Evolutionary conservation across 257 asterid genomes (phyloP).

Genomic region (Solanum sparsipilum): DNA sequence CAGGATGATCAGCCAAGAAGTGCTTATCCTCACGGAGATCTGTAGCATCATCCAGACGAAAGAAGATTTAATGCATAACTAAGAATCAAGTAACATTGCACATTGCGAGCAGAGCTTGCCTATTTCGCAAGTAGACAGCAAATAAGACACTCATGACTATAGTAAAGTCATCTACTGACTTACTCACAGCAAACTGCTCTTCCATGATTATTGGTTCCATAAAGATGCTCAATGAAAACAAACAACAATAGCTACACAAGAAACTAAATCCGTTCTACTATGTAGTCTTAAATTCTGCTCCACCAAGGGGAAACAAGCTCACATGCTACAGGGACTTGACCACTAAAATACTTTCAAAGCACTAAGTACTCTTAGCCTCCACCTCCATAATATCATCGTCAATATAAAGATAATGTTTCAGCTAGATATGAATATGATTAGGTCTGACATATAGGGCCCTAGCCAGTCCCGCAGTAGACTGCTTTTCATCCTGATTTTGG

Average conservation of each 20-base stretch:
- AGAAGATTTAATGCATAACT: not conserved
- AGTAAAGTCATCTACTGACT: not conserved
- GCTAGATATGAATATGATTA: not conserved
- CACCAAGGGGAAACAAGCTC: not conserved
- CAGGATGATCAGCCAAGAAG: slow-evolving; percentile 91
- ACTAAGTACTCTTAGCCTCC: not conserved
- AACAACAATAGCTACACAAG: not conserved
- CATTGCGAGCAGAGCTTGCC: not conserved
- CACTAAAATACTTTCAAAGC: not conserved
- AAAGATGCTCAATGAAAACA: not conserved
- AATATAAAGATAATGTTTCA: not conserved
- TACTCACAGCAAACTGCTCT: not conserved
- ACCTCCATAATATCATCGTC: not conserved
- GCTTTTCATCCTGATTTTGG: not conserved
- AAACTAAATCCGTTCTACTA: not conserved
- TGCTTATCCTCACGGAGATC: slow-evolving; percentile 95
- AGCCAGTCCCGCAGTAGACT: not conserved
- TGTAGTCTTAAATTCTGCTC: not conserved
- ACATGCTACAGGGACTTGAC: not conserved
- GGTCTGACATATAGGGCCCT: not conserved
- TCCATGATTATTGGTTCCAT: not conserved
- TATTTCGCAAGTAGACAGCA: not conserved
- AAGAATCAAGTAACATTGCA: not conserved
- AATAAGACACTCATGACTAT: not conserved
- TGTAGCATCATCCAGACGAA: slow-evolving; percentile 7